These are phyloP conservation scores for Aspergillus brasiliensis DNA, from an alignment of 2,329 filamentous ascomycete species.

Conservation along the genomic window DNA sequence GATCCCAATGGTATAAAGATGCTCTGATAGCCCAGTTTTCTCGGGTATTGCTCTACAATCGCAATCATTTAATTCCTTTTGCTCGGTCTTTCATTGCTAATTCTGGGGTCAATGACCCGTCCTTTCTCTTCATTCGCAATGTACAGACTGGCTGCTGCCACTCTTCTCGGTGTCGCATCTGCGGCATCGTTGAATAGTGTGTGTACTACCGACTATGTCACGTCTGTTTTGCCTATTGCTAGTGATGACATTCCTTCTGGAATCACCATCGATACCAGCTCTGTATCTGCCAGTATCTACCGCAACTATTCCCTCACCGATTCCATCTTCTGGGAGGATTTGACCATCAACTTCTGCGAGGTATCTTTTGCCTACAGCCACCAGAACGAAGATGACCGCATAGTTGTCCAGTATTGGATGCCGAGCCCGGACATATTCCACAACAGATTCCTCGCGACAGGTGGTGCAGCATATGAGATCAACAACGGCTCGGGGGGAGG, in stretches of 20 bases:
- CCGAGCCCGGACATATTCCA: neutral
- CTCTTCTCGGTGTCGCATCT: neutral
- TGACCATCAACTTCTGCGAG: constrained; percentile 2
- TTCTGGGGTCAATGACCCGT: too few relatives aligned
- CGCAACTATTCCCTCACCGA: neutral
- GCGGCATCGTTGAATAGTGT: neutral
- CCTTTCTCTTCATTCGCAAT: neutral
- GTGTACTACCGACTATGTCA: neutral
- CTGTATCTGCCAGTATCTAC: neutral
- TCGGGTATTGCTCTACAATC: too few relatives aligned
- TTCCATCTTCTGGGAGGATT: neutral
- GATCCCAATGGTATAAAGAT: too few relatives aligned
- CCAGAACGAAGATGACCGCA: neutral
- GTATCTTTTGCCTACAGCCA: neutral
- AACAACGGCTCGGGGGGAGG: constrained; percentile 1
- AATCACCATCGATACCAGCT: neutral
- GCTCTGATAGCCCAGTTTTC: too few relatives aligned
- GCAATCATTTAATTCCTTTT: too few relatives aligned
- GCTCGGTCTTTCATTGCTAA: too few relatives aligned
- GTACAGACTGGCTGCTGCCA: neutral
- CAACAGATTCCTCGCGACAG: neutral
- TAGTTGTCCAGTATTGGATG: constrained; percentile 3
- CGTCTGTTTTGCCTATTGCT: neutral
- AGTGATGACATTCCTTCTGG: neutral
- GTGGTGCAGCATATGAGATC: neutral